phyloP scores from a whole-genome alignment of 192 early-diverging fungal genomes.

The Thoreauomyces humboldtii region DNA sequence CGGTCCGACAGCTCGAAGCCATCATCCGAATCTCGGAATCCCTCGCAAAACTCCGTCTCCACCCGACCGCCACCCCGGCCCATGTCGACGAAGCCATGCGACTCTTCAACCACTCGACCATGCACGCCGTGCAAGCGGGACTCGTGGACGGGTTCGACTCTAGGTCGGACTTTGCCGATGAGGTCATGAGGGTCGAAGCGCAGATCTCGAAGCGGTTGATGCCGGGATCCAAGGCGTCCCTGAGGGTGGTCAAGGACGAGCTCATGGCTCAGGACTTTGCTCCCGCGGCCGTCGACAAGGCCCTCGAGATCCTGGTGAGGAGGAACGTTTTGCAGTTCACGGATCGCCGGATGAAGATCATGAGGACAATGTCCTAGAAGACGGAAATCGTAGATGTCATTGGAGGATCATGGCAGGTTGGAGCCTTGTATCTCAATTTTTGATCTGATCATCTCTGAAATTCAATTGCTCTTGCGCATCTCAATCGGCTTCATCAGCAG shows the following conservation, averaged over 20 bases:
- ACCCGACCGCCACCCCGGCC: slow-evolving; percentile 74
- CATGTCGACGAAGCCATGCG: slow-evolving; percentile 98
- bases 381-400: too few relatives aligned
- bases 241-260: slow-evolving; percentile 61
- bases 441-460: too few relatives aligned
- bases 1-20: slow-evolving; percentile 90
- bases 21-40: slow-evolving; percentile 98
- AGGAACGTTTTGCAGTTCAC: slow-evolving; percentile 79
- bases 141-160: slow-evolving; percentile 74
- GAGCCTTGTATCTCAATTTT: too few relatives aligned
- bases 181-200: slow-evolving; percentile 79
- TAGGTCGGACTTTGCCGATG: slow-evolving; percentile 65
- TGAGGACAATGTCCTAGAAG: slow-evolving; percentile 18
- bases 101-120: slow-evolving; percentile 95
- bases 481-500: too few relatives aligned
- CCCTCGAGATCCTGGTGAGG: slow-evolving; percentile 77
- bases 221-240: slow-evolving; percentile 71
- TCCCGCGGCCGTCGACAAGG: slow-evolving; percentile 56
- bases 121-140: slow-evolving; percentile 92
- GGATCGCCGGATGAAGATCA: slow-evolving; percentile 64
- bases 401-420: too few relatives aligned
- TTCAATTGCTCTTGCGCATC: too few relatives aligned
- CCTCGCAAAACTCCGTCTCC: slow-evolving; percentile 90
- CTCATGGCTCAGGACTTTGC: slow-evolving; percentile 35
- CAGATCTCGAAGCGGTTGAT: slow-evolving; percentile 83